phyloP scores from a whole-genome alignment of 148 eudicot genomes.

The Fagopyrum tataricum region DNA sequence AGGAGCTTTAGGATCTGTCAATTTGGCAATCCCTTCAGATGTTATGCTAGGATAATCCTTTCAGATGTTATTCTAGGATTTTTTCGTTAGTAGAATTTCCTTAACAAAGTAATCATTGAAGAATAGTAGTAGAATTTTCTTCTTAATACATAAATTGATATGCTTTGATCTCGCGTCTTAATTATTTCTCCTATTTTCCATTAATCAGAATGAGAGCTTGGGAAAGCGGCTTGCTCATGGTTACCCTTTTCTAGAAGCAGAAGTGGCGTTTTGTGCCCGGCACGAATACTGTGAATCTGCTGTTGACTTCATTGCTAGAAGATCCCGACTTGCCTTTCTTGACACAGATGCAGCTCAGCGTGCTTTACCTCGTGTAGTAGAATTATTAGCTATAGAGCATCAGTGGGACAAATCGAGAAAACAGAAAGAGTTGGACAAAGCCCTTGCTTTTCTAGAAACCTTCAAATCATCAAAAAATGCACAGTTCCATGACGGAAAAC shows the following conservation, averaged over 20 bases:
- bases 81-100: too few species aligned
- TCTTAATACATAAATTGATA: not conserved
- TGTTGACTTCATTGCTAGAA: conserved; percentile 80
- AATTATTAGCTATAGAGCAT: conserved; percentile 79
- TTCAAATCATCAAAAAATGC: conserved; percentile 93
- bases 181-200: not conserved
- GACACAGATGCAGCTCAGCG: conserved; percentile 90
- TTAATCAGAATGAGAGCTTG: conserved; percentile 68
- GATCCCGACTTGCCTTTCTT: conserved; percentile 92
- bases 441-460: conserved; percentile 63
- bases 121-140: too few species aligned
- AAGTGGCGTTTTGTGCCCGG: conserved; percentile 96
- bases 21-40: too few species aligned
- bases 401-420: conserved; percentile 78
- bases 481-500: conserved; percentile 91
- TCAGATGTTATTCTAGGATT: too few species aligned
- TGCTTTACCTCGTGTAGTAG: conserved; percentile 73
- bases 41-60: too few species aligned
- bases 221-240: conserved; percentile 99
- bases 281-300: conserved; percentile 93
- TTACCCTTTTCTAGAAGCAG: conserved; percentile 92
- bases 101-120: too few species aligned
- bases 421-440: conserved; percentile 48
- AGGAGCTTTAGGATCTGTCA: too few species aligned
- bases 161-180: not conserved